Base-by-base conservation (phyloP, 2,329 filamentous ascomycete species). In the Pyrenophora seminiperda region DNA sequence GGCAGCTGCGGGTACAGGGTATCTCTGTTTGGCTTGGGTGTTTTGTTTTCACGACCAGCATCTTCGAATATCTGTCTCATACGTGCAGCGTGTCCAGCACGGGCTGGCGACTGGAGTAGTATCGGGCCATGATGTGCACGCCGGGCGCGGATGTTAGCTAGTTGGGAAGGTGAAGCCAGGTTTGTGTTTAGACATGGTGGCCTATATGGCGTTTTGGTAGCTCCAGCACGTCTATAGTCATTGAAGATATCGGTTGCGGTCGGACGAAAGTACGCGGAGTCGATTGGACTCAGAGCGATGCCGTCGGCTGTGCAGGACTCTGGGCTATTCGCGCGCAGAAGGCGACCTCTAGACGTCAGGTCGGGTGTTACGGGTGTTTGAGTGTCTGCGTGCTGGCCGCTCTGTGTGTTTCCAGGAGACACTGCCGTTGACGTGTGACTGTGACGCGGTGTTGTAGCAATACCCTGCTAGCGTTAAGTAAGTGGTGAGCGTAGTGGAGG, bases 1-100 rank as follows among this genome's bases (percentile, higher is more conserved):
- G 63, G 56, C 6, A 69, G 48, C n/a, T 58, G 55, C 4, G 68
- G 64, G 33, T 68, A 66, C 20, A 57, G 40, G 2, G 41, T 22
- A 7, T 22, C 36, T 14, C 32, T 22, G 27, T 33, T 2, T 10
- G 40, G 10, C 7, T 38, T 38, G 19, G 50, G 22, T 11, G 33
- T 9, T 30, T 15, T 17, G 7, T 51, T 47, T 15, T 37, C 43
- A 11, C 49, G 53, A 7, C 53, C 49, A 11, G 57, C 56, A 13
- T 57, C 45, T 27, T 65, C 56, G 31, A 71, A 72, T 5, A 69
- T 65, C 30, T 63, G 58, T 15, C 53, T 64, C 58, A 71, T 69
- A 14, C 65, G 59, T 13, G 44, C 58, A 3, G 61, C 47, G 50
- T 71, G 57, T 4, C 67, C 63, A n/a, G 54, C 50, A 22, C 68